Conservation (phyloP, 2,329 filamentous ascomycete species). For the Venturia oleaginea region DNA sequence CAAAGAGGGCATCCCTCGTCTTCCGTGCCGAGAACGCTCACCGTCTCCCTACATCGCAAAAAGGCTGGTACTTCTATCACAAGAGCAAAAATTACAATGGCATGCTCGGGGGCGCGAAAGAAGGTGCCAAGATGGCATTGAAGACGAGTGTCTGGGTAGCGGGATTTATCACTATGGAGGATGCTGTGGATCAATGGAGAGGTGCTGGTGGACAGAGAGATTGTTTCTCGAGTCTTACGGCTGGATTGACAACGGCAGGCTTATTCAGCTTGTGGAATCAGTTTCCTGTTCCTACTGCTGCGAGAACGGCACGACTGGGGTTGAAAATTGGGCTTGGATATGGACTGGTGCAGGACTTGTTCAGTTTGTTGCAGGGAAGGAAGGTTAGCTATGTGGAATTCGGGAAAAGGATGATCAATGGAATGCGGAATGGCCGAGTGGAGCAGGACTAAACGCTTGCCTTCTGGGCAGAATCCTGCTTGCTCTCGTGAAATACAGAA, state of each 20-base stretch:
- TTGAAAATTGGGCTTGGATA: conserved; percentile 70
- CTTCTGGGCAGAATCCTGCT: not conserved
- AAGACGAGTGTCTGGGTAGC: conserved; percentile 64
- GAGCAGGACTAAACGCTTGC: not conserved
- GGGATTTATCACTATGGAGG: conserved; percentile 73
- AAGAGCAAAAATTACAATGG: conserved; percentile 91
- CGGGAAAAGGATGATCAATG: conserved; percentile 6
- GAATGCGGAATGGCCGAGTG: not conserved
- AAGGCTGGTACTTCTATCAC: conserved; percentile 97
- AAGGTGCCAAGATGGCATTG: conserved; percentile 66
- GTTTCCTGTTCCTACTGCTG: conserved; percentile 58
- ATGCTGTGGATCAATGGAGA: conserved; percentile 65
- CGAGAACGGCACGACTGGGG: conserved; percentile 65
- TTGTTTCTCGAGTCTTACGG: conserved; percentile 70
- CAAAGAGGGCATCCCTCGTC: conserved; percentile 63
- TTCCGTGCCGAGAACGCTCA: conserved; percentile 97
- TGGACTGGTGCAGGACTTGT: conserved; percentile 69
- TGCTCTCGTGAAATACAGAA: not conserved
- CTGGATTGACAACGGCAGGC: conserved; percentile 76
- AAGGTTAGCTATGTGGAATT: conserved; percentile 67
- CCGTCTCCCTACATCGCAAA: conserved; percentile 70
- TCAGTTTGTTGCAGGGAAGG: conserved; percentile 61
- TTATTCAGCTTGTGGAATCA: conserved; percentile 78
- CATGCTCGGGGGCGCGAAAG: conserved; percentile 65
- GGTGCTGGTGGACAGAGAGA: conserved; percentile 47